Base-by-base conservation (phyloP, 2,329 filamentous ascomycete genomes). In the Gnomoniopsis smithogilvyi region DNA sequence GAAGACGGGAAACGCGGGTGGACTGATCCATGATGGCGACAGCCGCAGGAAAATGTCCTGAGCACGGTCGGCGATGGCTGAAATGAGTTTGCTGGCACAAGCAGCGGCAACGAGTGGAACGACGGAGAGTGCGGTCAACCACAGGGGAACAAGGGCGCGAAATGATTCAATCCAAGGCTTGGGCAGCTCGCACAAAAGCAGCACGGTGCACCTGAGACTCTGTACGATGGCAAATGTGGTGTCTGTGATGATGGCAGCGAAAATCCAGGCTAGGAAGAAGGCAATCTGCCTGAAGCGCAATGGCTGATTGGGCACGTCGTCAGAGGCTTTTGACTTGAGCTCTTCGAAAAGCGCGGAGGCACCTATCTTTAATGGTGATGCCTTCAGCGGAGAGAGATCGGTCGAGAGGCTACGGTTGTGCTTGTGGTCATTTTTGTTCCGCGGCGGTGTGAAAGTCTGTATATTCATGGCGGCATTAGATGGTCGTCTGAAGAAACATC, bases 201-300 rank as follows among this genome's bases (percentile, higher is more conserved):
- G 41, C 36, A 43, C 60, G 6, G 53, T 62, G 47, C 60, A 62
- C 57, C 45, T 57, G 45, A 51, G 11, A 46, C 43, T 56, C 17
- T 54, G 57, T 2, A 15, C 17, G 14, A 57, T 33, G 38, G 47
- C 46, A 38, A 51, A 34, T 36, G 38, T 26, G 21, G 60, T 60
- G 45, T 60, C 53, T 11, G 22, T 38, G 15, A 54, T 22, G 38
- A 54, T 47, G 49, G 69, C 67, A 24, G 55, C 59, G 12, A 60
- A 21, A 17, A 63, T 58, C 54, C 68, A 70, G 12, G 60, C 59
- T 2, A 69, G 54, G 50, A 71, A 70, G 4, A 62, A 63, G 6
- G 69, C 56, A 51, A 67, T 62, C 19, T 66, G 49, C 17, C 6
- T 36, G 33, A 59, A 47, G 2, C 46, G 26, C 14, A 45, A 22